Evolutionary conservation across 2,329 filamentous ascomycete species (phyloP).

Genomic region (Trichoderma citrinoviride): DNA sequence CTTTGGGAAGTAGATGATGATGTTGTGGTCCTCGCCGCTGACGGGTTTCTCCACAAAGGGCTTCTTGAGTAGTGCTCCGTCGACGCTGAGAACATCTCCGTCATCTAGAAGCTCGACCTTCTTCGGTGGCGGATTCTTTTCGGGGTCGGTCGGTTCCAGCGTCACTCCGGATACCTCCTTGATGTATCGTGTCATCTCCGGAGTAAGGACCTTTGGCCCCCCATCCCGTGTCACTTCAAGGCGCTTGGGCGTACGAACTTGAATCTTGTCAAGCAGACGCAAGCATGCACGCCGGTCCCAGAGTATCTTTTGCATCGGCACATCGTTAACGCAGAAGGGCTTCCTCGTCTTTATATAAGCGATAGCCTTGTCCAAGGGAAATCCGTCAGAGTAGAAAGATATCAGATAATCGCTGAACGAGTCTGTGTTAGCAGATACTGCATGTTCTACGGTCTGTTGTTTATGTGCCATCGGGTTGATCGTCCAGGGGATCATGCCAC

Average conservation of each 20-base stretch:
- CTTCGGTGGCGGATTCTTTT: conserved; percentile 59
- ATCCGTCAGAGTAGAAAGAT: conserved; percentile 97
- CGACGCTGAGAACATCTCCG: conserved; percentile 82
- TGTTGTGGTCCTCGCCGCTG: conserved; percentile 98
- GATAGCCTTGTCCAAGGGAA: conserved; percentile 94
- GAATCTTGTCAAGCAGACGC: conserved; percentile 80
- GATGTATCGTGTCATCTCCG: conserved; percentile 77
- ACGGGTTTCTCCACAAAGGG: conserved; percentile 98
- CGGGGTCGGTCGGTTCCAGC: conserved; percentile 67
- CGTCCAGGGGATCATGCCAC: conserved; percentile 26
- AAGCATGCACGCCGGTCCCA: conserved; percentile 95
- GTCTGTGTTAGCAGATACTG: not conserved
- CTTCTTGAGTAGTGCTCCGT: conserved; percentile 78
- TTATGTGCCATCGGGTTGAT: conserved; percentile 13
- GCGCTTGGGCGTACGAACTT: conserved; percentile 83
- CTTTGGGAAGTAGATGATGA: conserved; percentile 93
- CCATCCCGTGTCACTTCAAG: conserved; percentile 92
- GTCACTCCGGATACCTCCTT: conserved; percentile 75
- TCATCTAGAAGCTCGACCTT: conserved; percentile 86
- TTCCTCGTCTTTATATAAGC: conserved; percentile 90
- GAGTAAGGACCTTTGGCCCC: conserved; percentile 73
- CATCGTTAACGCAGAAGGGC: conserved; percentile 95
- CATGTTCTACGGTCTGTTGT: not conserved
- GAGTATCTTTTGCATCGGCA: conserved; percentile 94
- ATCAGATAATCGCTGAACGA: conserved; percentile 76